Conservation (phyloP, 1,139 yeast species). For the Spencermartinsiella ligniputridi region DNA sequence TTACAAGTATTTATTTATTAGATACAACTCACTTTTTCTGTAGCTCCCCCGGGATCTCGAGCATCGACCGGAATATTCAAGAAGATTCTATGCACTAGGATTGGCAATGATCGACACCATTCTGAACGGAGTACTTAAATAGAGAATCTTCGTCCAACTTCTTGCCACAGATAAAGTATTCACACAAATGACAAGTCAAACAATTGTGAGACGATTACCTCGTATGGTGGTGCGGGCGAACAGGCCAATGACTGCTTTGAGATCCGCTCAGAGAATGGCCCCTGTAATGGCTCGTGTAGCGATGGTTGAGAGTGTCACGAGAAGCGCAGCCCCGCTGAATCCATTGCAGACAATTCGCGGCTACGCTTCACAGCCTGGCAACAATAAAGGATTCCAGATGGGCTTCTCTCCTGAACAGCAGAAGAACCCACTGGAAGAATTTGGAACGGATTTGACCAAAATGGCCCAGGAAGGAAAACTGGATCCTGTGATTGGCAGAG, state of each 20-base stretch:
- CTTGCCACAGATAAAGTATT: too few species aligned
- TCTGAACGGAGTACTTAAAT: not conserved
- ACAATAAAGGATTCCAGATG: constrained; percentile 10
- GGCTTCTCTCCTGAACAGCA: constrained; percentile 36
- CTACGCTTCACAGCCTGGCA: constrained; percentile 9
- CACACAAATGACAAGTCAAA: not conserved
- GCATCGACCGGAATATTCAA: not conserved
- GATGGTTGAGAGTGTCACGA: not conserved
- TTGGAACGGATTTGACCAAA: constrained; percentile 82
- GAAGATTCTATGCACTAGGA: not conserved
- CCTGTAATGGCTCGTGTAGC: not conserved
- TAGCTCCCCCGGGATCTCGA: too few species aligned
- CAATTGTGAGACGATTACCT: not conserved
- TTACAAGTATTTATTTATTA: too few species aligned
- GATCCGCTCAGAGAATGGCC: not conserved
- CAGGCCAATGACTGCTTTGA: not conserved
- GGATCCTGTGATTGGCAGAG: constrained; percentile 96
- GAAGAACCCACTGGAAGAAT: constrained; percentile 73
- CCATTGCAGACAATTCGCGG: constrained; percentile 5
- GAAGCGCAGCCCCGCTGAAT: not conserved
- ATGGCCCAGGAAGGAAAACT: constrained; percentile 85
- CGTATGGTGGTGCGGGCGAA: not conserved
- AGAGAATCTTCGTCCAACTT: too few species aligned
- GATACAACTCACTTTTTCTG: too few species aligned
- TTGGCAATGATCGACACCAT: not conserved